Base-by-base conservation (phyloP, 352 stramenopile species). In the Phytophthora capsici region DNA sequence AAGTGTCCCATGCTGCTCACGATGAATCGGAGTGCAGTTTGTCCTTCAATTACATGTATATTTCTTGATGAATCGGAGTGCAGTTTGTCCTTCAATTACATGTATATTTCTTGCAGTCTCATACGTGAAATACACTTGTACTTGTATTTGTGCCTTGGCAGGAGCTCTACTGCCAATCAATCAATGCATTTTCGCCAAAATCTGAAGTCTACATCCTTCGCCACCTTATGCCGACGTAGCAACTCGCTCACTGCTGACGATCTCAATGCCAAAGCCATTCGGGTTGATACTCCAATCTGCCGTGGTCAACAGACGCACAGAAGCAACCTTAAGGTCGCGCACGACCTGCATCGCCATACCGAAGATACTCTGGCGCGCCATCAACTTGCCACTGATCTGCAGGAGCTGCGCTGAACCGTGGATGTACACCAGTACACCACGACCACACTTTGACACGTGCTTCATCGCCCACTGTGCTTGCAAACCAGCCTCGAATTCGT, bases 321-420 rank as follows among this genome's bases (percentile, higher is more conserved):
- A 92, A 4, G 23, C 57, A 23, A 83, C 76, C 26, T 82, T 70
- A 30, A 91, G 47, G 25, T 89, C 72, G 3, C 70, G 66, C 23
- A 78, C 74, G 43, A 91, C 78, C 68, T 94, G 86, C 75, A 90
- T 81, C 50, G 75, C 78, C 70, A 92, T 81, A 43, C 80, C 84
- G 53, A 94, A 93, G 62, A 94, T 89, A 66, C 81, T 91, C 66
- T 93, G 84, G 26, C 77, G 71, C 40, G 82, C 84, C 86, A 94
- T 94, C 49, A 91, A 56, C 56, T 90, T 80, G n/a, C 84, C 82
- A 41, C 84, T 93, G 46, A 91, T 77, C 63, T 89, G 79, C 20
- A 91, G 57, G 34, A 94, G 55, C 49, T 81, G 75, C 17, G 76
- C 64, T 19, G 76, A 78, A 32, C 77, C 74, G 58, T 84, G 74